Evolutionary conservation across 176 grass and related monocot species (phyloP), one percentile per base, ranked within the genome.

Genomic region (Avena eriantha): DNA sequence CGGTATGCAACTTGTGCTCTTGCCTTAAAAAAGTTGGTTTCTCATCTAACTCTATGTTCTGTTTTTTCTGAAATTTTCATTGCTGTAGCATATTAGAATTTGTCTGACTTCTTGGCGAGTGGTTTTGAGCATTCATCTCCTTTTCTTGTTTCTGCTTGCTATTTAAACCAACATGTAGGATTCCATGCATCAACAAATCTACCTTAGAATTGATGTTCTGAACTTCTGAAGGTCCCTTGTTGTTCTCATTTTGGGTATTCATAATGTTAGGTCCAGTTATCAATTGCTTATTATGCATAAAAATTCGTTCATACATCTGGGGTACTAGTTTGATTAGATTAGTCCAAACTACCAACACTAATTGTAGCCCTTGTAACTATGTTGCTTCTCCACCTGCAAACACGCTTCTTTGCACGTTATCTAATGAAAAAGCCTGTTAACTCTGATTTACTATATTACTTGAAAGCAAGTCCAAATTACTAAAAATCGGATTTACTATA

Each of bases 1-100:
- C 53, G 96, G 96, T 98, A 82, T 63, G 79, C 84, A 80, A 53
- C 21, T 17, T 26, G 49, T 35, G 23, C 5, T 68, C 47, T 87
- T 71, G 23, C 41, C 65, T 78, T 86, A 1, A 8, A 55, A 33
- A 66, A 14, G 19, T 48, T 89, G 24, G 67, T 75, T 85, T 35
- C 18, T 41, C 41, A 49, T 81, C 58, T 22, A 17, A 51, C 5
- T 85, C 23, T 63, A 8, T 69, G 0, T 43, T 49, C 26, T 68
- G 7, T 33, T 41, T 53, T 89, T 89, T 17, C 49, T 51, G 23
- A 31, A 31, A 23, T 31, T 29, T 63, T 75, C n/a, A 47, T 49
- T 29, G 22, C 15, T 54, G 50, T 71, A 78, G 13, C 50, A 57
- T 77, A 14, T 82, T 77, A 78, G 19, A 39, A 31, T 41, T 3